Base-by-base conservation (phyloP, 2,329 filamentous ascomycete species). In the Talaromyces marneffei region DNA sequence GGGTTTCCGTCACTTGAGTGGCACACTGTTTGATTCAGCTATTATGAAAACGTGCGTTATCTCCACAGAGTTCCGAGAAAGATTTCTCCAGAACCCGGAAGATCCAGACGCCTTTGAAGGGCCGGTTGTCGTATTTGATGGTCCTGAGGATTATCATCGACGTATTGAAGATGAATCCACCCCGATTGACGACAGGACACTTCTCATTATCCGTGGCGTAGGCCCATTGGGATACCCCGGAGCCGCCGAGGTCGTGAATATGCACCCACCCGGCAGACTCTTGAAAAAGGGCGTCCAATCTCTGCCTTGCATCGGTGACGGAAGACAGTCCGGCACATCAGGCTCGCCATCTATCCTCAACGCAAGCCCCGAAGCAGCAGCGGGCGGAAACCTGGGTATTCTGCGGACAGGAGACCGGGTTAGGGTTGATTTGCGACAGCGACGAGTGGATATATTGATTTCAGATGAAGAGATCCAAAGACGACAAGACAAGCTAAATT, bases 291-390 rank as follows among this genome's bases (percentile, higher is more conserved):
- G 82, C 56, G 69, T 83, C 62, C 67, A 74, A 64, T 73, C 79
- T 50, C 69, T 84, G 53, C 77, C 78, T 7, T 82, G 80, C 61
- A 80, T 84, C 62, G 82, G 82, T 6, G 82, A 84, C 65, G 82
- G 82, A 1, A 72, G 82, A 52, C 82, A 84, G 66, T 83, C 80
- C 7, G 82, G 82, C 33, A 84, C 82, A 2, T 83, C 81, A 2
- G 81, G 79, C 0, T 82, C 79, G 2, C 82, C 82, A 1, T 82
- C 80, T 0, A 83, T 84, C 56, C 70, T 84, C n/a, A 83, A 84
- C 63, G 82, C 81, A 1, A 81, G 77, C 48, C 82, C 82, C 7
- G 82, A 84, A 68, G 82, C 82, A 12, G 80, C 81, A 1, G 79
- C 79, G 9, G 81, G 81, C 7, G 82, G 82, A 1, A 83, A 83